phyloP scores from a whole-genome alignment of 2,329 filamentous ascomycete genomes.

The Verticillium tricorpus region DNA sequence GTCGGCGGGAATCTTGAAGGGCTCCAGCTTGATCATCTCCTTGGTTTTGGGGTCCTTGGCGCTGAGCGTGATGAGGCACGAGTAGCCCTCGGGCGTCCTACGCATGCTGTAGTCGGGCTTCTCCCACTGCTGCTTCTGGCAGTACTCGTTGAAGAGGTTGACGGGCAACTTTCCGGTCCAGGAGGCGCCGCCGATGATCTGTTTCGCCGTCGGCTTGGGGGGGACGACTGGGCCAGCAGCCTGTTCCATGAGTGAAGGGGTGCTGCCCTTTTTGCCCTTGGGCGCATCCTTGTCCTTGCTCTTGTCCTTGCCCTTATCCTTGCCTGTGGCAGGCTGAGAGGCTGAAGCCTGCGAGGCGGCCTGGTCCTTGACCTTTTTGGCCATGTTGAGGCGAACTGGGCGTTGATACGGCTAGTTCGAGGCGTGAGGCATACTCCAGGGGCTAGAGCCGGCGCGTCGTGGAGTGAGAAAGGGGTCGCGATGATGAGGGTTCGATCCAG shows the following conservation, averaged over 20 bases:
- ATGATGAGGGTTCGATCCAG: not conserved
- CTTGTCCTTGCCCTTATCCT: not conserved
- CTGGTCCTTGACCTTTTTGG: conserved; percentile 27
- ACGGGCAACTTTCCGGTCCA: conserved; percentile 98
- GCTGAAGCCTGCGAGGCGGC: conserved; percentile 30
- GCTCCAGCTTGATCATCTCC: conserved; percentile 68
- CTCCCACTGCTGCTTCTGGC: conserved; percentile 93
- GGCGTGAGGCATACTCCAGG: not conserved
- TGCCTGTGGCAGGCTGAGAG: conserved; percentile 18
- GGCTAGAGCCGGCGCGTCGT: not conserved
- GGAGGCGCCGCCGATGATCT: conserved; percentile 87
- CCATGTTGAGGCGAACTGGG: conserved; percentile 5
- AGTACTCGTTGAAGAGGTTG: conserved; percentile 89
- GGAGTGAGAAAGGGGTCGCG: not conserved
- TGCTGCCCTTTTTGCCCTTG: conserved; percentile 41
- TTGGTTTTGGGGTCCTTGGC: conserved; percentile 76
- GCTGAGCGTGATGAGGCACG: conserved; percentile 76
- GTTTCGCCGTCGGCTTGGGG: conserved; percentile 62
- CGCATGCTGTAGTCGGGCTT: conserved; percentile 86
- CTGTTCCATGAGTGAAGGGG: conserved; percentile 23
- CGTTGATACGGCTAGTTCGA: not conserved
- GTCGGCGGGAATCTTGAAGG: conserved; percentile 73
- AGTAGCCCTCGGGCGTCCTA: conserved; percentile 69
- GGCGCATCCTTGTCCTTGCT: conserved; percentile 33
- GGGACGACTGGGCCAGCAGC: conserved; percentile 27